Base-by-base conservation (phyloP, 768 basidiomycete species). In the Russula lepida region DNA sequence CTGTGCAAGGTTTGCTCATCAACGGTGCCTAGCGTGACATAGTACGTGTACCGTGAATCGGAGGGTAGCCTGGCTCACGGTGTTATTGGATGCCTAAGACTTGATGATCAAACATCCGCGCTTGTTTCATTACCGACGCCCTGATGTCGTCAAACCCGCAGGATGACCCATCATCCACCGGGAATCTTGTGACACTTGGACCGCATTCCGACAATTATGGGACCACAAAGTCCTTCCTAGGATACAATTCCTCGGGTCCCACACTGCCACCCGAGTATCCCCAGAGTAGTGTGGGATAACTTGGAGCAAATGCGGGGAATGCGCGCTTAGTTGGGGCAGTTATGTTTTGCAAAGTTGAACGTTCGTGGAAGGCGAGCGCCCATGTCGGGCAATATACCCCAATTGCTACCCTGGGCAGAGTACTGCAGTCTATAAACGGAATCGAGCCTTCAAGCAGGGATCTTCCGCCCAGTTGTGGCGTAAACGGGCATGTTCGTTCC, bases 81-180 rank as follows among this genome's bases (percentile, higher is more conserved):
- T 17, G 19, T 9, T 19, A 25, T 33, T 44, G 11, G 19, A 9
- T 28, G 28, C 32, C 12, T 27, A 39, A 21, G 19, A 9, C 44
- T 21, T 17, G 60, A 25, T 32, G 51, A 48, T 53, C 44, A 52
- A 46, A 46, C 21, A 23, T 51, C 50, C 43, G 51, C 51, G 39
- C 44, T 25, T n/a, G 46, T 58, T 15, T 19, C 41, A 15, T 23
- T 41, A 23, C 56, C 48, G 56, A 58, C 51, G 30, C 41, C 37
- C 30, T 30, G 4, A 54, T 7, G 52, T 35, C 27, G 51, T 33
- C 23, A 54, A 48, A 19, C 37, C 46, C 56, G 57, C 39, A 47
- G 32, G 62, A 63, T 63, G 37, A 48, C 62, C 56, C 27, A 58
- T 58, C 61, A 53, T 30, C 19, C 9, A 28, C 19, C 6, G 12